Evolutionary conservation across 1,139 yeast genomes (phyloP).

Genomic region (Hansenula lynferdii): DNA sequence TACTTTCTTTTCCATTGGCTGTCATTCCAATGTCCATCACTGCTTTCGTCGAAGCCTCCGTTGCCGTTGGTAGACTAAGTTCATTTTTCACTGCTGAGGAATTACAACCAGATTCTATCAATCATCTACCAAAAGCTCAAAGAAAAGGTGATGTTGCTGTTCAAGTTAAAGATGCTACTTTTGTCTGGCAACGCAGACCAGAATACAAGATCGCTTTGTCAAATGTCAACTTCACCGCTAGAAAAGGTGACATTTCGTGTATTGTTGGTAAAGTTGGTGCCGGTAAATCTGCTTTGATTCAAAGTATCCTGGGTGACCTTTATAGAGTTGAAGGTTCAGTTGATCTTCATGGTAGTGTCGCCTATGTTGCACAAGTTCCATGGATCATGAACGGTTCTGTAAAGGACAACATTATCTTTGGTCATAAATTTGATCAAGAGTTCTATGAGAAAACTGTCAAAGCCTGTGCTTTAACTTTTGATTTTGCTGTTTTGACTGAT

Average conservation of each 20-base stretch:
- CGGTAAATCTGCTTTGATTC: conserved; percentile 87
- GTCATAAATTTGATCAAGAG: conserved; percentile 75
- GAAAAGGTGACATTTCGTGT: conserved; percentile 80
- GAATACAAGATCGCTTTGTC: conserved; percentile 74
- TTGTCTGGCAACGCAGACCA: conserved; percentile 83
- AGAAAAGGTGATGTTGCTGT: conserved; percentile 67
- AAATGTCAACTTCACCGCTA: conserved; percentile 62
- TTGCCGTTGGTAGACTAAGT: conserved; percentile 73
- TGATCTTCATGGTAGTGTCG: conserved; percentile 69
- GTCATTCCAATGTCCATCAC: conserved; percentile 90
- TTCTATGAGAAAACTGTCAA: conserved; percentile 75
- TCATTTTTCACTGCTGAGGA: conserved; percentile 74
- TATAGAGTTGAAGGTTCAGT: conserved; percentile 77
- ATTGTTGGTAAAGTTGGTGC: conserved; percentile 91
- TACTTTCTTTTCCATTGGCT: conserved; percentile 89
- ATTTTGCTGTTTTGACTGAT: conserved; percentile 72
- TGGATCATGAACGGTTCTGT: conserved; percentile 97
- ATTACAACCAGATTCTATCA: conserved; percentile 75
- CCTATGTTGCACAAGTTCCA: conserved; percentile 90
- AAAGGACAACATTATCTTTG: conserved; percentile 85
- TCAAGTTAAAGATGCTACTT: conserved; percentile 66
- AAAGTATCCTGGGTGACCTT: conserved; percentile 81
- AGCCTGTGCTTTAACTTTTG: conserved; percentile 88
- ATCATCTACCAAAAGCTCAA: conserved; percentile 46
- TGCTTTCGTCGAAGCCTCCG: conserved; percentile 83